A percentile compares a stretch with the other conserved stretches of the same genome.
Evolutionary conservation across 331 rosid species (phyloP).

Genomic region (Quercus lobata): DNA sequence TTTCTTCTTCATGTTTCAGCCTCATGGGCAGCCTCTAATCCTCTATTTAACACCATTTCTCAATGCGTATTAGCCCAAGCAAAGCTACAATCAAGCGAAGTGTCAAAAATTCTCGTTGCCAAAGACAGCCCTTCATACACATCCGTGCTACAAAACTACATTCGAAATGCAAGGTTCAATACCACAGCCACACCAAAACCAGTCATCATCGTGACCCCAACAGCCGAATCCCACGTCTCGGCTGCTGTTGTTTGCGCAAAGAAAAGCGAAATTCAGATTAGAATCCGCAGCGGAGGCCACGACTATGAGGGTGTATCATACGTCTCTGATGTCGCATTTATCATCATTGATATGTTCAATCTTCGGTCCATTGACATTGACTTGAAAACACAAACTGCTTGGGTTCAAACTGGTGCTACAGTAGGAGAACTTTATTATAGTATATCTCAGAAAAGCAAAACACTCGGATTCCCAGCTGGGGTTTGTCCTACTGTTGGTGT

Average conservation of each 20-base stretch:
- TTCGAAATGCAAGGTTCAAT: constrained; percentile 59
- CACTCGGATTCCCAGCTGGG: constrained; percentile 58
- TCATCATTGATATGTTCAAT: constrained; percentile 61
- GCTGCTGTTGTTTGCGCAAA: constrained; percentile 45
- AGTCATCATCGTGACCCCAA: constrained; percentile 54
- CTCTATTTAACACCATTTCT: constrained; percentile 30
- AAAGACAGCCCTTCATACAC: constrained; percentile 32
- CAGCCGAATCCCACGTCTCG: constrained; percentile 41
- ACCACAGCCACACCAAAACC: constrained; percentile 50
- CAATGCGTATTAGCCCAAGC: constrained; percentile 41
- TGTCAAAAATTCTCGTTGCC: constrained; percentile 27
- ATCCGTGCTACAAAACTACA: constrained; percentile 42
- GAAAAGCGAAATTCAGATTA: constrained; percentile 34
- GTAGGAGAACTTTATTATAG: constrained; percentile 62
- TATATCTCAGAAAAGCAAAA: constrained; percentile 47
- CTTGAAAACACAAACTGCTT: constrained; percentile 30
- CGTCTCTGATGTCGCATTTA: constrained; percentile 39
- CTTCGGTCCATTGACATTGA: constrained; percentile 41
- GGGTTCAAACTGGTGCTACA: constrained; percentile 52
- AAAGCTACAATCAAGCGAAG: constrained; percentile 5
- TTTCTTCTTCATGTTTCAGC: constrained; percentile 21
- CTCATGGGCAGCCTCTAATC: neutral
- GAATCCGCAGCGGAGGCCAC: constrained; percentile 73
- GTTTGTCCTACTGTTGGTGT: constrained; percentile 62
- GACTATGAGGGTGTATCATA: constrained; percentile 69